These are phyloP conservation scores for Spinacia oleracea DNA, from an alignment of 179 eudicot species.

Conservation along the genomic window DNA sequence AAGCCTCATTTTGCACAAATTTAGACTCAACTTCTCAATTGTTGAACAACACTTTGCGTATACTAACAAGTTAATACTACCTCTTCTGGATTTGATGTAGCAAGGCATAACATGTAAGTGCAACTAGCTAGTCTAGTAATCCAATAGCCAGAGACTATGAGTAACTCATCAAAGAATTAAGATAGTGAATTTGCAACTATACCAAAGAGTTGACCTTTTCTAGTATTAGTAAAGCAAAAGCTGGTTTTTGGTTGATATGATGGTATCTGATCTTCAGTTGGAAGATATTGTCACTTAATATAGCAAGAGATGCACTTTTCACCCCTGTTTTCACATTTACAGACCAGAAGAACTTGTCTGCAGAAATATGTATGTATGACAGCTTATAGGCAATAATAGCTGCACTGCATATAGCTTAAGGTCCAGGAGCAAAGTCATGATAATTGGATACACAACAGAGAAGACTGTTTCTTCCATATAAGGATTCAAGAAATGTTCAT, in stretches of 20 bases:
- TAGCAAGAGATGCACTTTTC: too few relatives aligned
- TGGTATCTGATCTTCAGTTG: too few relatives aligned
- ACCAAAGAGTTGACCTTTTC: too few relatives aligned
- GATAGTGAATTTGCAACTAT: neutral
- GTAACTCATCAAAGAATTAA: neutral
- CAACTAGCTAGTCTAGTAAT: neutral
- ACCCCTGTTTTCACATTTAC: too few relatives aligned
- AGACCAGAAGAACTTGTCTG: too few relatives aligned
- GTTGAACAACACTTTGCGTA: neutral
- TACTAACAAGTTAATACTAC: neutral
- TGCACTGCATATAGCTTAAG: neutral
- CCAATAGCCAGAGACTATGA: neutral
- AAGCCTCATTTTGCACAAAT: too few relatives aligned
- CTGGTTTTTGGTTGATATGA: too few relatives aligned
- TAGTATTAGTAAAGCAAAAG: too few relatives aligned
- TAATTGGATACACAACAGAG: neutral
- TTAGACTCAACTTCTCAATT: too few relatives aligned
- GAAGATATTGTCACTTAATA: too few relatives aligned
- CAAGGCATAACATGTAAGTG: neutral
- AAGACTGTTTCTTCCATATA: neutral
- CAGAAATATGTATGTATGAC: too few relatives aligned
- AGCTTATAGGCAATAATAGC: too few relatives aligned
- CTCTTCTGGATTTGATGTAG: neutral
- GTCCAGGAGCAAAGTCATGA: neutral
- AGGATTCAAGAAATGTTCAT: slow-evolving; percentile 7